Evolutionary conservation across 106 monocot genomes (phyloP).

Genomic region (Dendrobium nobile): DNA sequence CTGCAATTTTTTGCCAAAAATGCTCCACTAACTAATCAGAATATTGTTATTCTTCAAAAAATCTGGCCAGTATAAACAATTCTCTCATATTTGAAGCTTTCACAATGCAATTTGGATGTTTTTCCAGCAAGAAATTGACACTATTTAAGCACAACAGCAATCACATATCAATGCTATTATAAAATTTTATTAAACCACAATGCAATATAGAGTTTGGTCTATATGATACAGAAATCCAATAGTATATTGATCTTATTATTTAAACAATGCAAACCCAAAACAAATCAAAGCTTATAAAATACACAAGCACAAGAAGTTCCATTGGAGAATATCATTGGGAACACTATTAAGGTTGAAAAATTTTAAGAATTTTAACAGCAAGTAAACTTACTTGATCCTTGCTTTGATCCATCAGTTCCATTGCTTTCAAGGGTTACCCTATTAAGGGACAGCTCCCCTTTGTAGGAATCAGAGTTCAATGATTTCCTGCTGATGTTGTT

Average conservation of each 20-base stretch:
- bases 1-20: too few relatives aligned
- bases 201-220: background rate
- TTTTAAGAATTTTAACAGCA: slow-evolving; percentile 14
- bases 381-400: slow-evolving; percentile 10
- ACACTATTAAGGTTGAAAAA: background rate
- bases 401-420: slow-evolving; percentile 12
- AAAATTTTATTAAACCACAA: background rate
- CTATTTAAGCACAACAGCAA: background rate
- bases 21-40: too few relatives aligned
- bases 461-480: slow-evolving; percentile 42
- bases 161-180: background rate
- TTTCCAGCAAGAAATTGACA: too few relatives aligned
- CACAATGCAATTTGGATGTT: too few relatives aligned
- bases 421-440: slow-evolving; percentile 17
- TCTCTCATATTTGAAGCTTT: too few relatives aligned
- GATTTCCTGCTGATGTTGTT: slow-evolving; percentile 20
- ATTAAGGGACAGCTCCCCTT: slow-evolving; percentile 22
- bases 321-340: background rate
- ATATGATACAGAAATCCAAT: background rate
- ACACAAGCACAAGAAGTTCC: background rate
- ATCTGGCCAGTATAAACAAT: too few relatives aligned
- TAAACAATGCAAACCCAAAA: background rate
- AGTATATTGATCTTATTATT: background rate
- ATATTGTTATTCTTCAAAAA: too few relatives aligned
- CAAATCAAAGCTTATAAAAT: background rate